Evolutionary conservation across 1,284 basidiomycete species (phyloP), one percentile per base, ranked within the genome.

Genomic region (Leccinum solheimii): DNA sequence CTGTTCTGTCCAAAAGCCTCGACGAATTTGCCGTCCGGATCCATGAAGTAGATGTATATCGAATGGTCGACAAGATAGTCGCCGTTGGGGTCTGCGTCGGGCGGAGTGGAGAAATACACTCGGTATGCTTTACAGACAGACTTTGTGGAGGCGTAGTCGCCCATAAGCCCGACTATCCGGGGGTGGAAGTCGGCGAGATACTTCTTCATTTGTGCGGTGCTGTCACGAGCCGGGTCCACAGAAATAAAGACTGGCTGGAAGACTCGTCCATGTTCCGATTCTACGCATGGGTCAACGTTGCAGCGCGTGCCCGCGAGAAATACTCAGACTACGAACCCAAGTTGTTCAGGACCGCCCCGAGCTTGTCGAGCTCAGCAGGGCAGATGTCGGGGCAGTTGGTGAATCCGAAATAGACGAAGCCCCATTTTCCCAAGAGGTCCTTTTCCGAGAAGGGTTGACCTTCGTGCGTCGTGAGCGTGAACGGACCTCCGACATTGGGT

Each of bases 361-460:
- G 90, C 81, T 99, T 99, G 81, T 99, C 97, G 34, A 99, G 83
- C 78, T 99, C 97, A 65, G 97, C 94, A 2, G 97, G 97, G 75
- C 97, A 99, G 63, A 99, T 98, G 77, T 99, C 97, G 3, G 97
- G 97, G 75, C 95, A 97, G 77, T 97, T 95, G 34, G 95, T 95
- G 79, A 97, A 97, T 13, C 95, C 95, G 77, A 98, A 98, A 79
- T 99, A 99, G 60, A 99, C 88, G 66, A 99, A 79, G 43, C 84
- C 92, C 89, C 89, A 91, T 81, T 94, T 89, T 61, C 93, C 94
- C 27, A 91, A 77, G 57, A 99, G 79, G 72, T 98, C 87, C 62
- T 92, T 78, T 56, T 98, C 89, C 0, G 94, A 92, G 77, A 96
- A 97, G 0, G 83, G 75, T 64, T 85, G 80, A 60, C 85, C 86